Evolutionary conservation across 148 eudicot genomes (phyloP).

Genomic region (Camellia sinensis): DNA sequence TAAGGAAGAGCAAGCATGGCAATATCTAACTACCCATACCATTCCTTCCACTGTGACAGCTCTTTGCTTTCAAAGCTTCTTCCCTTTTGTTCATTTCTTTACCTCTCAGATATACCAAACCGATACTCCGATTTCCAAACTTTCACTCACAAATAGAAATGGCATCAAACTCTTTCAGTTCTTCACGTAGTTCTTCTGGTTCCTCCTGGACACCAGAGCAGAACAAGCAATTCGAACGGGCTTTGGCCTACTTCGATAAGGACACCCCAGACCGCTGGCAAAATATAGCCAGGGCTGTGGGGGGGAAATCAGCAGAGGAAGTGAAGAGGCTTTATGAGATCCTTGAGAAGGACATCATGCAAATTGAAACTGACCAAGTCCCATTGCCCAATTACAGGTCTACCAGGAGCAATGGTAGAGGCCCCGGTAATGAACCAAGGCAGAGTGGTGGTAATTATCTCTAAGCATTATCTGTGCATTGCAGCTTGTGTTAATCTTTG

Average conservation of each 20-base stretch:
- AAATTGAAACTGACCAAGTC: constrained; percentile 45
- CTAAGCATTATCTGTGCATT: not conserved
- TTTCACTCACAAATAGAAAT: constrained; percentile 9
- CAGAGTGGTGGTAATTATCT: constrained; percentile 13
- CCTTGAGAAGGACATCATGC: constrained; percentile 35
- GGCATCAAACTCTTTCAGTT: constrained; percentile 35
- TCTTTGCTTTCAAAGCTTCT: not conserved
- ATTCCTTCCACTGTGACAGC: constrained; percentile 17
- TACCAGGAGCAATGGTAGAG: constrained; percentile 20
- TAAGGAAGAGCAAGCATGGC: constrained; percentile 27
- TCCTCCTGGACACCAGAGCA: constrained; percentile 45
- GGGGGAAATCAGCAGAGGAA: constrained; percentile 52
- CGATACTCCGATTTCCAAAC: not conserved
- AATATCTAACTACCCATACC: constrained; percentile 23
- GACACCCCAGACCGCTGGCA: constrained; percentile 65
- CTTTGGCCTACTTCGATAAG: constrained; percentile 44
- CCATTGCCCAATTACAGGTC: constrained; percentile 45
- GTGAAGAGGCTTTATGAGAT: constrained; percentile 48
- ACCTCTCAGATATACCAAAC: not conserved
- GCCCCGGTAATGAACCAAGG: constrained; percentile 34
- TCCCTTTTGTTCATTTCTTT: not conserved
- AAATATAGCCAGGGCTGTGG: constrained; percentile 45
- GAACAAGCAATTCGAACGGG: constrained; percentile 57
- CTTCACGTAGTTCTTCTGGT: constrained; percentile 29
- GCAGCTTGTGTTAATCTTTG: not conserved